Percentiles rank a stretch among this genome's conserved stretches.
Conservation (phyloP, 164 flowering plant genomes). For the Malania oleifera region DNA sequence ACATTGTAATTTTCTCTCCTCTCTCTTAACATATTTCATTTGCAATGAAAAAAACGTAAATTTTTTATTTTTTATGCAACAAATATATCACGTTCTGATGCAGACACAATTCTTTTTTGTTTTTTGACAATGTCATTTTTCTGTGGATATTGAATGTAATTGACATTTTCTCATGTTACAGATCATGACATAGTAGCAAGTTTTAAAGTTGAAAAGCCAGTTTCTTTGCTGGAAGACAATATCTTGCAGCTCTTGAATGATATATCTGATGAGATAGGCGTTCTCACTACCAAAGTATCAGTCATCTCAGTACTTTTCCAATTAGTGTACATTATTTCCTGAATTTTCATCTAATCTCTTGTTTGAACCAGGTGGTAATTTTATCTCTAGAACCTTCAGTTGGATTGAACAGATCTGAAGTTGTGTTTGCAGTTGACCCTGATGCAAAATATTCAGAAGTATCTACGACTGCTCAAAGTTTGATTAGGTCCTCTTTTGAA, state of each 20-base stretch:
- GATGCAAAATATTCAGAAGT: constrained; percentile 30
- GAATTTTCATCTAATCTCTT: constrained; percentile 9
- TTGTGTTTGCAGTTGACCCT: constrained; percentile 73
- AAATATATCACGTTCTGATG: neutral
- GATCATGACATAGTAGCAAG: constrained; percentile 76
- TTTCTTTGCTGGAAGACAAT: constrained; percentile 50
- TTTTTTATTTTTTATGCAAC: neutral
- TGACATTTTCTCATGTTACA: constrained; percentile 28
- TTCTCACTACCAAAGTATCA: constrained; percentile 36
- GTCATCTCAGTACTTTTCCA: neutral
- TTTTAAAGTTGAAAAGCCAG: constrained; percentile 50
- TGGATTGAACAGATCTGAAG: constrained; percentile 50
- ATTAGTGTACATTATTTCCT: neutral
- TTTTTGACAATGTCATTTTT: no score
- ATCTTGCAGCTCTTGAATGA: constrained; percentile 49
- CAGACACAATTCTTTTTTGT: neutral
- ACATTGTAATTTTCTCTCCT: no score
- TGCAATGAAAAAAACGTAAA: no score
- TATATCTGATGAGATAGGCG: constrained; percentile 54
- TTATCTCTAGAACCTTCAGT: constrained; percentile 43
- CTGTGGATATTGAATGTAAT: neutral
- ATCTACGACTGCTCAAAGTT: constrained; percentile 42
- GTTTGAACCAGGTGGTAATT: constrained; percentile 57
- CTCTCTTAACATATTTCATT: no score
- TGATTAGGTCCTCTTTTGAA: constrained; percentile 48